These are phyloP conservation scores for Corniculantispora saksenae DNA, from an alignment of 2,329 filamentous ascomycete genomes.

Conservation along the genomic window DNA sequence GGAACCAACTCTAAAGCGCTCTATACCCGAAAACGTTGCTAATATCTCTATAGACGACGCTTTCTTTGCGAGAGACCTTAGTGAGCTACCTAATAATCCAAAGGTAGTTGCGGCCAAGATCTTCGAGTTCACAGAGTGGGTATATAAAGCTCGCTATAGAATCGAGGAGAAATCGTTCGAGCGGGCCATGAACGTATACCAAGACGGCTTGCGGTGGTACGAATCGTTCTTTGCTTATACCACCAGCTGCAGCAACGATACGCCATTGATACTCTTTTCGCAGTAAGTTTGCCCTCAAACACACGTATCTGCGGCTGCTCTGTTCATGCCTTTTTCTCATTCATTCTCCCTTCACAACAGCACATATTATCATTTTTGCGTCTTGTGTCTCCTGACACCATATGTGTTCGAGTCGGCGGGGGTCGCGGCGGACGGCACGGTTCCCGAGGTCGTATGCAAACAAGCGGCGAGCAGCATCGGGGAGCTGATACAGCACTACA, in stretches of 20 bases:
- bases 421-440: not conserved
- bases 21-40: not conserved
- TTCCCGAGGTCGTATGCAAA: not conserved
- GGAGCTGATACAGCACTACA: not conserved
- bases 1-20: not conserved
- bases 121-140: slow-evolving; percentile 12
- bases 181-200: not conserved
- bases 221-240: slow-evolving; percentile 12
- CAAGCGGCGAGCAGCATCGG: not conserved
- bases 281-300: slow-evolving; percentile 2
- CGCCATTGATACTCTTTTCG: slow-evolving; percentile 1
- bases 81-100: not conserved
- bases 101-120: slow-evolving; percentile 3
- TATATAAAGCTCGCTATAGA: not conserved
- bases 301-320: no score
- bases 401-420: not conserved
- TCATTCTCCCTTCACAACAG: not conserved
- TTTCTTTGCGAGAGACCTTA: not conserved
- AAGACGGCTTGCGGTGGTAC: slow-evolving; percentile 5
- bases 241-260: not conserved
- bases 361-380: slow-evolving; percentile 10
- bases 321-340: not conserved
- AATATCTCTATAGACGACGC: not conserved
- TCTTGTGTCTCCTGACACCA: slow-evolving; percentile 10
- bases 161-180: not conserved